Base-by-base conservation (phyloP, 176 grass and related monocot genomes). In the Canna indica region DNA sequence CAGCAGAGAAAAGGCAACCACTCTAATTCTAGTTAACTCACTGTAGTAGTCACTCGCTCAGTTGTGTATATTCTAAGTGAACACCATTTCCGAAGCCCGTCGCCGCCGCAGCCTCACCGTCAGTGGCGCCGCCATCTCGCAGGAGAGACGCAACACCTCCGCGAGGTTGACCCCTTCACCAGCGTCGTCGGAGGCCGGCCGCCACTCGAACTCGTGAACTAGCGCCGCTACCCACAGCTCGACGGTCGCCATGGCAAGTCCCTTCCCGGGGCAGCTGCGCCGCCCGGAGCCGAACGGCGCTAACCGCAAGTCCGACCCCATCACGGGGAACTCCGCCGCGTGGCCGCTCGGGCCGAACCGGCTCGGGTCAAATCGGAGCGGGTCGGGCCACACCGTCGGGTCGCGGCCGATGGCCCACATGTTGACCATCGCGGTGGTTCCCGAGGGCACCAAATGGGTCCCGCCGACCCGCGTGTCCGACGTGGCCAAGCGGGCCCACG, bases 391-490 rank as follows among this genome's bases (percentile, higher is more conserved):
- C 29, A 91, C 68, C 2, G 70, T 18, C 5, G 86, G 59, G 75
- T 97, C 93, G 7, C 89, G 93, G 1, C 88, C 80, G 1, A 97
- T 91, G 84, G 88, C 86, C 93, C 93, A 97, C 93, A 97, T 97
- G 93, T 97, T 97, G 39, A 97, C 93, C 88, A 97, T 92, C 1
- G 88, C 88, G 0, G 88, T 97, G 28, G 93, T 97, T 42, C 93
- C 93, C 7, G 79, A 73, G 0, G 93, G 88, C 58, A 97, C 42
- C 22, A 85, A 11, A 34, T n/a, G 77, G 72, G 54, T 65, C 0
- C 93, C 88, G 18, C 75, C 79, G 18, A 97, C 84, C 2, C 42
- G 29, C 6, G 85, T 82, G 42, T 97, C 93, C 1, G 93, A 92
- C 9, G 79, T 90, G 75, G 93, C 75, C 0, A 97, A 69, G 3